phyloP scores from a whole-genome alignment of 306 rosid genomes.

The Gastrolobium bilobum region DNA sequence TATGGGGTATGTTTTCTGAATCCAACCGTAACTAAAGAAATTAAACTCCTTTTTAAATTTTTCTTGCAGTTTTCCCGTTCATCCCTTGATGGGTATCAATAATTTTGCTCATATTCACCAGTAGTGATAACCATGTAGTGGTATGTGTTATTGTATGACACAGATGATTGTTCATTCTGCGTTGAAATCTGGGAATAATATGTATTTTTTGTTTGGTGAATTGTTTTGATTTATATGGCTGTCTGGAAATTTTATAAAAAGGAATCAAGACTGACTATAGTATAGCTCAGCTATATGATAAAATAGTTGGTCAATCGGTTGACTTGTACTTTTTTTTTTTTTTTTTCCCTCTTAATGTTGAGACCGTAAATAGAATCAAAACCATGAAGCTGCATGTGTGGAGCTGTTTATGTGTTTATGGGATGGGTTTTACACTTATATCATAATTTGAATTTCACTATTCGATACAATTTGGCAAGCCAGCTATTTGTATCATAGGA shows the following conservation, averaged over 20 bases:
- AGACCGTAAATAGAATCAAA: background rate
- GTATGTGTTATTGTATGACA: background rate
- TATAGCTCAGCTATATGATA: background rate
- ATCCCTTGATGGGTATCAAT: conserved; percentile 27
- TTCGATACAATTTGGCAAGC: no score
- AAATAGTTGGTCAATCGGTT: background rate
- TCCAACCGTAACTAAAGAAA: conserved; percentile 6
- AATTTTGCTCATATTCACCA: background rate
- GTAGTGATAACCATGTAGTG: background rate
- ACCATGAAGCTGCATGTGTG: background rate
- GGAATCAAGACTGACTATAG: background rate
- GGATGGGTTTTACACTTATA: background rate
- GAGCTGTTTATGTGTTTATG: background rate
- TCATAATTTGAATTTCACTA: background rate
- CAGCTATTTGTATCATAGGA: no score
- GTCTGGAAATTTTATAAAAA: conserved; percentile 6
- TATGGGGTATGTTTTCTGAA: background rate
- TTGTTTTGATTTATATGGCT: conserved; percentile 1
- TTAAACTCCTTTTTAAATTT: background rate
- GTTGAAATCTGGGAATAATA: background rate
- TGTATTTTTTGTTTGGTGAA: background rate
- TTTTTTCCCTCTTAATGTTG: background rate
- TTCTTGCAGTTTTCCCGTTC: background rate
- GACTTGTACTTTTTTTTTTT: background rate
- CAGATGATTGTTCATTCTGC: background rate